Evolutionary conservation across 805 yeast species (phyloP).

Genomic region (Nakazawaea populi): DNA sequence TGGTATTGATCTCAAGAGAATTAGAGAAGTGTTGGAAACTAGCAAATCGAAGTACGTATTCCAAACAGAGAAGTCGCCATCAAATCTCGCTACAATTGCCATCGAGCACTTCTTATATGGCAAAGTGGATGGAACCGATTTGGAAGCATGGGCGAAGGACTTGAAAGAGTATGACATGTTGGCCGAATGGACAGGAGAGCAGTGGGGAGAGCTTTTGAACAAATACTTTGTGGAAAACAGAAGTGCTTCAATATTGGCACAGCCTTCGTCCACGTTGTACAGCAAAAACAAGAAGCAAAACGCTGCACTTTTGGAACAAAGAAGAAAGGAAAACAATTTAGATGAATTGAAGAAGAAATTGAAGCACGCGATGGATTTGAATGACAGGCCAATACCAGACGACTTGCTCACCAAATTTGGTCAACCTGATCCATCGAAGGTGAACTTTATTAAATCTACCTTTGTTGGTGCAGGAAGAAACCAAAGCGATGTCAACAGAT

Average conservation of each 20-base stretch:
- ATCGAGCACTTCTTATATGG: slow-evolving; percentile 83
- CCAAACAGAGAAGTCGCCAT: slow-evolving; percentile 58
- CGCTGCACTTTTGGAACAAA: slow-evolving; percentile 33
- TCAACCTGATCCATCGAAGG: slow-evolving; percentile 69
- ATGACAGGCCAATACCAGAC: slow-evolving; percentile 75
- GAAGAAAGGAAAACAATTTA: slow-evolving; percentile 48
- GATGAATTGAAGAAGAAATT: slow-evolving; percentile 43
- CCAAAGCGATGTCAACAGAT: slow-evolving; percentile 25
- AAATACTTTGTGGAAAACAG: slow-evolving; percentile 53
- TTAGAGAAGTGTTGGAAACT: slow-evolving; percentile 65
- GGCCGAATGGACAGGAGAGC: slow-evolving; percentile 49
- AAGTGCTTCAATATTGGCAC: slow-evolving; percentile 62
- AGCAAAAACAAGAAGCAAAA: slow-evolving; percentile 43
- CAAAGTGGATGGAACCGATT: slow-evolving; percentile 48
- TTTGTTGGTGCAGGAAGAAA: slow-evolving; percentile 58
- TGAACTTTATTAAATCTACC: slow-evolving; percentile 63
- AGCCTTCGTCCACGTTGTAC: slow-evolving; percentile 63
- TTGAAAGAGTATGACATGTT: slow-evolving; percentile 58
- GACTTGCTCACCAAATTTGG: slow-evolving; percentile 55
- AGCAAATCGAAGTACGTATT: slow-evolving; percentile 55
- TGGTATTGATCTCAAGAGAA: slow-evolving; percentile 53
- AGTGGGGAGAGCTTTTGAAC: slow-evolving; percentile 61
- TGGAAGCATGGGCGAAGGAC: slow-evolving; percentile 48
- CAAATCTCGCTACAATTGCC: slow-evolving; percentile 56
- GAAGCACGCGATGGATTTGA: slow-evolving; percentile 55